Percentiles rank a stretch among this genome's conserved stretches.
These are phyloP conservation scores for Sugiyamaella pinicola DNA, from an alignment of 1,139 yeast species.

Conservation along the genomic window DNA sequence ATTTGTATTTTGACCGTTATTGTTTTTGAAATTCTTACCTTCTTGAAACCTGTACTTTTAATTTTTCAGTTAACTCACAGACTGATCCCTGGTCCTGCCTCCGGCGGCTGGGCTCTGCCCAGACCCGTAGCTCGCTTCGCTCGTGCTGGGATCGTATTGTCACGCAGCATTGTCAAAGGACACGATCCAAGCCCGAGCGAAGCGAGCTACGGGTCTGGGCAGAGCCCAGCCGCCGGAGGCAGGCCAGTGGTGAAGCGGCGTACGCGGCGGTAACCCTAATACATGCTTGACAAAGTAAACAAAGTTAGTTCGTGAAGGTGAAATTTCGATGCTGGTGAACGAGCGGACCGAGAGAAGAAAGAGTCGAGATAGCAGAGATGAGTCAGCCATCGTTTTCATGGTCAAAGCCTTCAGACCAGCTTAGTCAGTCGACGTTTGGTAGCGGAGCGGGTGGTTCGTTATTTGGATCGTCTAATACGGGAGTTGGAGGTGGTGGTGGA, in stretches of 20 bases:
- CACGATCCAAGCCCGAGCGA: constrained; percentile 1
- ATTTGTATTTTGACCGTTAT: not conserved
- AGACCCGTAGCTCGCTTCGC: constrained; percentile 11
- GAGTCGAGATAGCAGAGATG: not conserved
- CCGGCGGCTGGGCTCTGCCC: constrained; percentile 11
- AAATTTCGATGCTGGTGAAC: not conserved
- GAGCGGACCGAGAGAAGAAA: not conserved
- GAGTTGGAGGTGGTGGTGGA: not conserved
- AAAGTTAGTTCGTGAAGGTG: constrained; percentile 10
- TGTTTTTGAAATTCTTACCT: too few species aligned
- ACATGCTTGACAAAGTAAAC: not conserved
- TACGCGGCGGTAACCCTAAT: constrained; percentile 5
- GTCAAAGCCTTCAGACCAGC: constrained; percentile 20
- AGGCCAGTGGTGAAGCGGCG: constrained; percentile 2
- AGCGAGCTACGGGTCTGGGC: constrained; percentile 11
- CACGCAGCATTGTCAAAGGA: not conserved
- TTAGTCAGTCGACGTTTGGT: constrained; percentile 13
- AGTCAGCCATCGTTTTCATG: constrained; percentile 19
- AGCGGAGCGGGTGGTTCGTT: not conserved
- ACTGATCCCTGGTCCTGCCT: not conserved
- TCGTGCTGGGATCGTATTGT: not conserved
- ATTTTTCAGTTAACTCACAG: not conserved
- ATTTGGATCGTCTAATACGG: constrained; percentile 1
- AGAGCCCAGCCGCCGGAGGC: constrained; percentile 14
- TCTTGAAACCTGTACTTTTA: not conserved